Evolutionary conservation across 2,329 filamentous ascomycete species (phyloP).

Genomic region (Cladophialophora exuberans): DNA sequence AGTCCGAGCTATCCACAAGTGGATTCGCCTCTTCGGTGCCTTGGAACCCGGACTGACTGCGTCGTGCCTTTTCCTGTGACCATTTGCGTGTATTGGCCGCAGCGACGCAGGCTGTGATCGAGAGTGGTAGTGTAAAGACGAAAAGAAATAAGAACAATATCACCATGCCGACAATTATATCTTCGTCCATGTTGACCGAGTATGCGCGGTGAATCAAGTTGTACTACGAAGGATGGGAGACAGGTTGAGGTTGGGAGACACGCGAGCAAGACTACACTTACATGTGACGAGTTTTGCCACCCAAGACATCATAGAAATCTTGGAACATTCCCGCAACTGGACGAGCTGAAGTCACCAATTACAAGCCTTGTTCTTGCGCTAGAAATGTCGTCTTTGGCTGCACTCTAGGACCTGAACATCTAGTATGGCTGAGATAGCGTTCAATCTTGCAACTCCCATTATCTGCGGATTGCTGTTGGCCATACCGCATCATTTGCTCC

Average conservation of each 20-base stretch:
- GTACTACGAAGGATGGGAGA: neutral
- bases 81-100: slow-evolving; percentile 13
- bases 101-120: slow-evolving; percentile 13
- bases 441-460: too few relatives aligned
- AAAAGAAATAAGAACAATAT: slow-evolving; percentile 1
- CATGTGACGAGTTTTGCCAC: too few relatives aligned
- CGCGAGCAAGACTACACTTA: too few relatives aligned
- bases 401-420: too few relatives aligned
- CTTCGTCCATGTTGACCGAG: slow-evolving; percentile 7
- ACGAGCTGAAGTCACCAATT: too few relatives aligned
- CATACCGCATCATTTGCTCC: too few relatives aligned
- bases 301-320: too few relatives aligned
- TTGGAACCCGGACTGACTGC: neutral
- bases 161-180: neutral
- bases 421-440: too few relatives aligned
- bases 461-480: too few relatives aligned
- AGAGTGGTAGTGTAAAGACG: slow-evolving; percentile 4
- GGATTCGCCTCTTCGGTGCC: neutral
- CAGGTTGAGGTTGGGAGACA: neutral
- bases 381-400: too few relatives aligned
- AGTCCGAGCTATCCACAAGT: neutral
- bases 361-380: too few relatives aligned
- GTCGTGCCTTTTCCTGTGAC: slow-evolving; percentile 1
- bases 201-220: neutral
- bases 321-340: too few relatives aligned